phyloP scores from a whole-genome alignment of 2,329 filamentous ascomycete genomes.

The Ophiostoma tasmaniense region DNA sequence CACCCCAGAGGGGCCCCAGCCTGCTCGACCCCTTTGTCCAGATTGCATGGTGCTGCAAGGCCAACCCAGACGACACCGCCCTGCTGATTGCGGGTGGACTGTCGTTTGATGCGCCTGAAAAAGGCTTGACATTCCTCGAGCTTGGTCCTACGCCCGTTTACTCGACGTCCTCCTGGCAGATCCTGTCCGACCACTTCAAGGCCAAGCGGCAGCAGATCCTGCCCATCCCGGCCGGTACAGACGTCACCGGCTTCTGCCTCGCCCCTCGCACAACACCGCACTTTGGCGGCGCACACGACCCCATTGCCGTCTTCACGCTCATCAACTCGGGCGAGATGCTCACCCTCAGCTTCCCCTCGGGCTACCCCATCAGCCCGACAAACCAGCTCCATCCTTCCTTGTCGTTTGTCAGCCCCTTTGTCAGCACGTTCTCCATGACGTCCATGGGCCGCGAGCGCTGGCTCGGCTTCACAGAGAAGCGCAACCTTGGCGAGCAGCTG shows the following conservation, averaged over 20 bases:
- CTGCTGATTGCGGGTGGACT: slow-evolving; percentile 79
- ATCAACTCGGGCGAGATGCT: slow-evolving; percentile 81
- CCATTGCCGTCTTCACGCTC: slow-evolving; percentile 71
- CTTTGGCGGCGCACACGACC: slow-evolving; percentile 81
- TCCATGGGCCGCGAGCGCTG: slow-evolving; percentile 70
- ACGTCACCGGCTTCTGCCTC: slow-evolving; percentile 71
- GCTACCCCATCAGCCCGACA: slow-evolving; percentile 81
- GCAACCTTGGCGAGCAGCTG: slow-evolving; percentile 68
- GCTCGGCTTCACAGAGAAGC: slow-evolving; percentile 82
- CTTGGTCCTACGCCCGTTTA: slow-evolving; percentile 84
- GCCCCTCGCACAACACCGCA: slow-evolving; percentile 77
- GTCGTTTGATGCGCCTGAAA: slow-evolving; percentile 55
- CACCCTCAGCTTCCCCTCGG: slow-evolving; percentile 85
- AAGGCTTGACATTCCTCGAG: slow-evolving; percentile 81
- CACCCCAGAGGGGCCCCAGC: slow-evolving; percentile 40
- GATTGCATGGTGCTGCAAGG: slow-evolving; percentile 88
- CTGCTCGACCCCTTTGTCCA: slow-evolving; percentile 67
- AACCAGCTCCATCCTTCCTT: slow-evolving; percentile 86
- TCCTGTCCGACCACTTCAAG: slow-evolving; percentile 74
- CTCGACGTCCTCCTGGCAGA: slow-evolving; percentile 82
- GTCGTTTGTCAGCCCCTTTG: slow-evolving; percentile 83
- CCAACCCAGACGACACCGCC: slow-evolving; percentile 87
- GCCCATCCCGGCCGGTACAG: slow-evolving; percentile 66
- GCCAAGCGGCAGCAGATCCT: slow-evolving; percentile 66
- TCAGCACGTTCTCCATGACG: slow-evolving; percentile 63